A percentile compares a stretch with the other conserved stretches of the same genome.
Conservation (phyloP, 495 filamentous ascomycete species). For the Jackrogersella minutella region DNA sequence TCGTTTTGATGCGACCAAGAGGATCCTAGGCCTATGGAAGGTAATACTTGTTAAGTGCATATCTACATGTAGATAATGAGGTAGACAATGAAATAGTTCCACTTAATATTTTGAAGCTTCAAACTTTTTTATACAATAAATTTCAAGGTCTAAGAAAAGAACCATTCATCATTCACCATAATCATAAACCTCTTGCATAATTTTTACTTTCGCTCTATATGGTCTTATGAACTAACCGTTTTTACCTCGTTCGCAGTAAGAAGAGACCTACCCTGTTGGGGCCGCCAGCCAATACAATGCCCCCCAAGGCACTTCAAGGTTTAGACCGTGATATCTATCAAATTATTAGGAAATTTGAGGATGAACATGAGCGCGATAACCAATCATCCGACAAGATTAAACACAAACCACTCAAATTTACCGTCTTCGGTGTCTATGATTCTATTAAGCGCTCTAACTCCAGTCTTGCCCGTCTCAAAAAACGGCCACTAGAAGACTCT, state of each 20-base stretch:
- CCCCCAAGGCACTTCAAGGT: constrained; percentile 39
- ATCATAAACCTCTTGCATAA: background rate
- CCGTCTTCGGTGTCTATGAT: constrained; percentile 73
- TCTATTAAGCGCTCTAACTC: constrained; percentile 85
- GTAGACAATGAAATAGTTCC: background rate
- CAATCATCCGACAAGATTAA: constrained; percentile 23
- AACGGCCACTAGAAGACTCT: constrained; percentile 80
- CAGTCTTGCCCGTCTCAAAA: constrained; percentile 79
- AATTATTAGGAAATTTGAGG: constrained; percentile 74
- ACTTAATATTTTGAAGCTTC: constrained; percentile 22
- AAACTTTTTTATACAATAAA: background rate
- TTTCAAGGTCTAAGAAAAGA: too few relatives aligned
- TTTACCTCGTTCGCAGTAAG: too few relatives aligned
- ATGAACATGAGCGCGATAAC: constrained; percentile 62
- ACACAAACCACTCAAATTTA: constrained; percentile 52
- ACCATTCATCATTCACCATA: too few relatives aligned
- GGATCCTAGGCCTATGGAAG: background rate
- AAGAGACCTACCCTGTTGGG: too few relatives aligned
- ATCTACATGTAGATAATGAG: too few relatives aligned
- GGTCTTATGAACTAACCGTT: too few relatives aligned
- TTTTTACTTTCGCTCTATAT: background rate
- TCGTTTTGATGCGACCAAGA: too few relatives aligned
- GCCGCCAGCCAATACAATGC: constrained; percentile 21
- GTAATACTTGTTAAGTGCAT: constrained; percentile 5
- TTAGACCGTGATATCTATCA: constrained; percentile 67